phyloP scores from a whole-genome alignment of 2,329 filamentous ascomycete genomes.

The Exophiala aquamarina region DNA sequence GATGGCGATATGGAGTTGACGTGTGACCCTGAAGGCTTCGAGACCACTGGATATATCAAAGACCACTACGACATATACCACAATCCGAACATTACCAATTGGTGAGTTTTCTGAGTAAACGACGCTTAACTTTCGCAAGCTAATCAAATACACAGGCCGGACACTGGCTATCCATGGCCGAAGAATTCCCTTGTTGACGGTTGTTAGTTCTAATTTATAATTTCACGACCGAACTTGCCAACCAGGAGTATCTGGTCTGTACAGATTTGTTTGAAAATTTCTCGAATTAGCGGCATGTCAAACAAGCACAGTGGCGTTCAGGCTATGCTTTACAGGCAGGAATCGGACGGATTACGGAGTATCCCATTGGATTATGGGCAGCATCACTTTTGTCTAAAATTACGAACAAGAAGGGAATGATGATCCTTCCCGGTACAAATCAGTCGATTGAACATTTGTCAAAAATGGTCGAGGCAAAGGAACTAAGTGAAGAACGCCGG shows the following conservation, averaged over 20 bases:
- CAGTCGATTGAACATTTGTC: conserved; percentile 4
- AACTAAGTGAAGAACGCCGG: too few species aligned
- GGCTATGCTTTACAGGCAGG: conserved; percentile 8
- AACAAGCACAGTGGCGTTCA: conserved; percentile 19
- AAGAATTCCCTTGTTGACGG: conserved; percentile 61
- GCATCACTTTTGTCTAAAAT: conserved; percentile 22
- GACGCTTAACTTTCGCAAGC: background rate
- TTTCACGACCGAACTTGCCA: conserved; percentile 21
- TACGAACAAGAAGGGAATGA: conserved; percentile 22
- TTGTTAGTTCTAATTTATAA: conserved; percentile 42
- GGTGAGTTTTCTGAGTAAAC: conserved; percentile 46
- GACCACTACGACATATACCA: conserved; percentile 61
- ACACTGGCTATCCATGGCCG: conserved; percentile 59
- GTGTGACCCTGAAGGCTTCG: conserved; percentile 67
- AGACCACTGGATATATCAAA: conserved; percentile 67
- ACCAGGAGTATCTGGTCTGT: conserved; percentile 13
- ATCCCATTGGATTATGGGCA: conserved; percentile 7
- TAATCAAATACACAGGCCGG: conserved; percentile 35
- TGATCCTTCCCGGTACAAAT: conserved; percentile 17
- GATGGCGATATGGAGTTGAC: conserved; percentile 60
- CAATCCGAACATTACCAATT: conserved; percentile 64
- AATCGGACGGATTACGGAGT: conserved; percentile 15
- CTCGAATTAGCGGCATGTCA: conserved; percentile 25
- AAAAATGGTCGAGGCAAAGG: conserved; percentile 3
- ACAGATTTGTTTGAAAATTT: conserved; percentile 22